Evolutionary conservation across 129 eudicot genomes (phyloP), one percentile per base, ranked within the genome.

Genomic region (Artemisia tridentata): DNA sequence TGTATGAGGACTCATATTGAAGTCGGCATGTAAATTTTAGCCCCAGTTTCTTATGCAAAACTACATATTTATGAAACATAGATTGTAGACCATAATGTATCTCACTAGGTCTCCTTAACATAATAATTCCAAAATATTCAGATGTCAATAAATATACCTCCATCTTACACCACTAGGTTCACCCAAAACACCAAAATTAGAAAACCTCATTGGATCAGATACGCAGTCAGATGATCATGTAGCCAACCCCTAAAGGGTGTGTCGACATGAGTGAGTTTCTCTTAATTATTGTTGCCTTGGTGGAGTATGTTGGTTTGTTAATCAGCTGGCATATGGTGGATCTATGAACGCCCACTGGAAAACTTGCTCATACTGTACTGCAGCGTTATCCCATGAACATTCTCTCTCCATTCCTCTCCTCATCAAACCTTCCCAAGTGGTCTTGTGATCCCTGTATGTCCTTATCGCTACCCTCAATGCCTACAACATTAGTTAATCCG

Each of bases 401-500:
- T 92, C 81, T 47, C 82, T 83, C 74, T 79, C 81, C 98, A 92
- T 92, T 71, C 98, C 96, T 67, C 98, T 84, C 74, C 75, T 92
- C 88, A 92, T 84, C 76, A 92, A 69, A 25, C 96, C 90, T 18
- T 67, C 81, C 98, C 98, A 92, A 7, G 98, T 86, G 61, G 79
- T 25, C 68, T 85, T 86, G 88, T 88, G 81, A 20, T 89, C 87
- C 72, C 74, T 83, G 78, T 86, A 92, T 15, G 95, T 88, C 77
- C 56, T 60, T 25, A 86, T 59, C 0, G 95, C 96, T 1, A 82
- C 38, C 55, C 81, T 68, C 43, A 86, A 23, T 13, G 88, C 81
- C 95, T 88, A 78, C 77, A 82, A 53, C 53, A 59, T 11, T 5
- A 59, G 58, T 34, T 5, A 4, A 4, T 34, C 41, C 41, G 41